Percentiles rank a stretch among this genome's conserved stretches.
These are phyloP conservation scores for Otatea glauca DNA, from an alignment of 176 grass and related monocot species.

Conservation along the genomic window DNA sequence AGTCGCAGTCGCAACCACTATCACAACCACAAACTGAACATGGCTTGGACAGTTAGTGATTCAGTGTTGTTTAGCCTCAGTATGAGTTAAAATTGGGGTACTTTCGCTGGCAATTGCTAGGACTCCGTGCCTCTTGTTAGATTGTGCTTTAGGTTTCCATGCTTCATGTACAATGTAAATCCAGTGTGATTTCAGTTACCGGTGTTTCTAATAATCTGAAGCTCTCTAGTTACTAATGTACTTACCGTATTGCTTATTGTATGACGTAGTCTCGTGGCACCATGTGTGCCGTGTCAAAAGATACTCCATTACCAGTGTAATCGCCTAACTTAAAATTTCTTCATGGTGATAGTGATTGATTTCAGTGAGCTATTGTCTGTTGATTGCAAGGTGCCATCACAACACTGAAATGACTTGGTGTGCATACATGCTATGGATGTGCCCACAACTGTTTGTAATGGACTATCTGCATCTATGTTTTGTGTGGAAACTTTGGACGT, in stretches of 20 bases:
- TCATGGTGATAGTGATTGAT: constrained; percentile 34
- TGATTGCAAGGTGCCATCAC: background rate
- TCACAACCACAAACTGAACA: constrained; percentile 5
- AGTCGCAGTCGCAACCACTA: background rate
- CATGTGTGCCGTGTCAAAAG: constrained; percentile 15
- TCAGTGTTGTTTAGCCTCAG: constrained; percentile 35
- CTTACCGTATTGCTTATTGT: constrained; percentile 32
- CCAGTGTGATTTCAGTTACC: constrained; percentile 53
- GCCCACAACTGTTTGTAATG: background rate
- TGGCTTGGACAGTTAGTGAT: constrained; percentile 43
- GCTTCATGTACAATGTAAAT: constrained; percentile 65
- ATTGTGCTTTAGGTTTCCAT: constrained; percentile 45
- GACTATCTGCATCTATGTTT: background rate
- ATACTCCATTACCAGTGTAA: constrained; percentile 37
- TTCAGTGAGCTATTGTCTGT: background rate
- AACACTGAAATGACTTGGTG: background rate
- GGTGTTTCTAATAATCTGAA: constrained; percentile 54
- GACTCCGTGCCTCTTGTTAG: constrained; percentile 33
- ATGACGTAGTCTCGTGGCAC: constrained; percentile 28
- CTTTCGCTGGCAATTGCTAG: constrained; percentile 42
- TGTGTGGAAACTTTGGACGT: background rate
- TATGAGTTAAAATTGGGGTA: constrained; percentile 28
- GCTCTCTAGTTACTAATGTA: constrained; percentile 52
- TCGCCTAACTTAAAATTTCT: constrained; percentile 21
- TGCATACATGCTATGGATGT: background rate